Evolutionary conservation across 306 rosid species (phyloP), one percentile per base, ranked within the genome.

Genomic region (Dalbergia oliveri): DNA sequence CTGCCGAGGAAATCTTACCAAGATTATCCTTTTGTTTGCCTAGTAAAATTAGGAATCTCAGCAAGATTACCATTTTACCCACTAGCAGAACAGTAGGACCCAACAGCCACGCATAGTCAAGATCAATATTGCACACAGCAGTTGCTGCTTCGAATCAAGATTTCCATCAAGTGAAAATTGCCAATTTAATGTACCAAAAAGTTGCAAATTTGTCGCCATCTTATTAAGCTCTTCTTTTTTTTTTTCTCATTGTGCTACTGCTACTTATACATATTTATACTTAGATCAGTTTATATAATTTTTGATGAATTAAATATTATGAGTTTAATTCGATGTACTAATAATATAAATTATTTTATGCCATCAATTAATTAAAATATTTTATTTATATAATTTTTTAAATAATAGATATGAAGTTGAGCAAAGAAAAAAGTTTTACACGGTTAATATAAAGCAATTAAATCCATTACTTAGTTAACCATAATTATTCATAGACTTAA

Each of bases 61-160:
- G 18, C 14, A 18, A 76, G 33, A 70, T 70, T 50, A 61, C 78
- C 43, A 56, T 81, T 74, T 73, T 54, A 65, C 61, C 51, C 31
- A 39, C n/a, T 18, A 66, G 11, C 67, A 45, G 65, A 50, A 76
- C 59, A 23, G 61, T 76, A 61, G 78, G 85, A 51, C 85, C 85
- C 81, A 39, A 6, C 37, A 4, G 66, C 61, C 34, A 21, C 12
- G 51, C 70, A 4, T 26, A 43, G 71, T 80, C 60, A 54, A 54
- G 60, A 54, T 54, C 69, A 73, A 59, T 10, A 60, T 39, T 37
- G 8, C 44, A 54, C 14, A 12, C 0, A 43, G 26, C 51, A 56
- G 14, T 26, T 9, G 23, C 56, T 44, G 4, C 59, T 44, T 50
- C 4, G 3, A 69, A 44, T 31, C 78, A 58, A 73, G 69, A 41